phyloP scores from a whole-genome alignment of 2,329 filamentous ascomycete species.

The Metarhizium brunneum region DNA sequence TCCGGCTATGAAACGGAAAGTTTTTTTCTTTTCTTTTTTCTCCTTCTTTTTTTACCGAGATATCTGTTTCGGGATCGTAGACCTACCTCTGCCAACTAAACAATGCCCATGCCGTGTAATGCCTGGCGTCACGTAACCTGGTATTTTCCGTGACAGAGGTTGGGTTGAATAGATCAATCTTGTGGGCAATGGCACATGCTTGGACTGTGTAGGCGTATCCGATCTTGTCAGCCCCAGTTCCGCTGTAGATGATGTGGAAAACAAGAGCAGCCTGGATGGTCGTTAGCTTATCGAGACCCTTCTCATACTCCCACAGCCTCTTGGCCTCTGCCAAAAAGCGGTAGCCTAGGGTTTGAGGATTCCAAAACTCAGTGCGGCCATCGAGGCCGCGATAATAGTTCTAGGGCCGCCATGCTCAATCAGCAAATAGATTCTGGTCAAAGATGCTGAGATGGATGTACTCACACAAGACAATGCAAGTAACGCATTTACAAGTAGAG shows the following conservation, averaged over 20 bases:
- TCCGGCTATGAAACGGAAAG: neutral
- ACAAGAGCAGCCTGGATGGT: conserved; percentile 24
- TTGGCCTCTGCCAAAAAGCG: conserved; percentile 26
- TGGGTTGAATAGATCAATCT: conserved; percentile 17
- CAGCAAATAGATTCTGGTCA: neutral
- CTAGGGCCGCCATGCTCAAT: conserved; percentile 8
- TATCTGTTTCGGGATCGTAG: neutral
- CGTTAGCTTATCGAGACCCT: conserved; percentile 14
- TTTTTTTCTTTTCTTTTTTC: too few relatives aligned
- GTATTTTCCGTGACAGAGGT: neutral
- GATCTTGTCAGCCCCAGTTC: conserved; percentile 24
- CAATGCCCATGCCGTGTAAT: conserved; percentile 24
- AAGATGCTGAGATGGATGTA: conserved; percentile 1
- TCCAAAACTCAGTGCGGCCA: conserved; percentile 23
- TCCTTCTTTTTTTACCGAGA: too few relatives aligned
- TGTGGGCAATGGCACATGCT: conserved; percentile 19
- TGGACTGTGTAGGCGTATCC: conserved; percentile 20
- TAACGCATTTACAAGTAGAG: conserved; percentile 25
- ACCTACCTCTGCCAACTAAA: conserved; percentile 23
- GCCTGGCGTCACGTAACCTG: conserved; percentile 11
- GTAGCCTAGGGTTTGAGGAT: conserved; percentile 22
- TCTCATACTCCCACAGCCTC: conserved; percentile 24
- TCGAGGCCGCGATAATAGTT: conserved; percentile 17
- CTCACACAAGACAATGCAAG: conserved; percentile 24
- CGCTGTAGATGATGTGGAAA: conserved; percentile 18